A percentile compares a stretch with the other conserved stretches of the same genome.
These are phyloP conservation scores for Trichocomaceae sp. DNA, from an alignment of 2,329 filamentous ascomycete species.

Conservation along the genomic window DNA sequence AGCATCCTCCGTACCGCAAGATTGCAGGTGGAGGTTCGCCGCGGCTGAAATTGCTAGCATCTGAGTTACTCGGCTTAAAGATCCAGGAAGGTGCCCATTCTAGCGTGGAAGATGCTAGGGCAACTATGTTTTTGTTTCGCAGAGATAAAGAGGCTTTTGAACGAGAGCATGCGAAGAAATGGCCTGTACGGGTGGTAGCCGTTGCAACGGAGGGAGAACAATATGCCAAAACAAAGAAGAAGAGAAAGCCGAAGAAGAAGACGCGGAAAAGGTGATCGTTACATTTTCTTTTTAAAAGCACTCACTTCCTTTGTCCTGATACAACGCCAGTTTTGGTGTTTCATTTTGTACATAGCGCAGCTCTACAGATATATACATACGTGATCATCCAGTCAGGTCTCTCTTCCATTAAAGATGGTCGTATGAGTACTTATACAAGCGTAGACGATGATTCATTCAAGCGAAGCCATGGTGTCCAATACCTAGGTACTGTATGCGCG, in stretches of 20 bases:
- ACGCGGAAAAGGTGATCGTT: slow-evolving; percentile 34
- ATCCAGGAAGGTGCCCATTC: slow-evolving; percentile 57
- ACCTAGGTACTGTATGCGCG: no score
- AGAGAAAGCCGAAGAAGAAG: slow-evolving; percentile 42
- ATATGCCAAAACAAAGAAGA: slow-evolving; percentile 32
- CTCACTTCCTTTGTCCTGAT: background rate
- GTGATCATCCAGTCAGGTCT: background rate
- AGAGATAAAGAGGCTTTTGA: slow-evolving; percentile 81
- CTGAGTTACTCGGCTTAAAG: slow-evolving; percentile 51
- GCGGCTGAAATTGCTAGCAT: slow-evolving; percentile 52
- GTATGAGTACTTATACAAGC: background rate
- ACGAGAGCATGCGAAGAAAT: slow-evolving; percentile 65
- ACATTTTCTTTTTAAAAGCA: background rate
- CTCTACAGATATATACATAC: background rate
- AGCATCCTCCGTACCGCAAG: slow-evolving; percentile 66
- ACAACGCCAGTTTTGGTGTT: background rate
- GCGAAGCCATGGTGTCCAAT: no score
- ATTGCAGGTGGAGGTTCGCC: slow-evolving; percentile 42
- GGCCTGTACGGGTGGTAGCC: slow-evolving; percentile 35
- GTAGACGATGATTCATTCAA: background rate
- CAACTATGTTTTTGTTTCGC: slow-evolving; percentile 82
- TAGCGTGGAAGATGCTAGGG: slow-evolving; percentile 70
- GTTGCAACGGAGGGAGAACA: slow-evolving; percentile 27
- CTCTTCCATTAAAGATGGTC: background rate
- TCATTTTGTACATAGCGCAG: slow-evolving; percentile 1